These are phyloP conservation scores for Paramecium octaurelia DNA, from an alignment of 73 alveolate species.

Conservation along the genomic window DNA sequence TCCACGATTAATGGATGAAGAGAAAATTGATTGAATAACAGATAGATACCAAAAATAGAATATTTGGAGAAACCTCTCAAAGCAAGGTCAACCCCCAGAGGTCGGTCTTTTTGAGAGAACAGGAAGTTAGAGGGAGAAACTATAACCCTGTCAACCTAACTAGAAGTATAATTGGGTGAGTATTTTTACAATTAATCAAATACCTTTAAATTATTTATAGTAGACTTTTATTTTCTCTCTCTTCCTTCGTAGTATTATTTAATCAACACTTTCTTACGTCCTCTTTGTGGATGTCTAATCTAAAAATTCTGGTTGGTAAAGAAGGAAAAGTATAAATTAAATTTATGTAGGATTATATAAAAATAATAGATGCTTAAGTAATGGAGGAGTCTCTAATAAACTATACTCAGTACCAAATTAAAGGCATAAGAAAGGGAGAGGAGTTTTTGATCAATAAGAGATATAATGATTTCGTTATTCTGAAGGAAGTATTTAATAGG, in stretches of 20 bases:
- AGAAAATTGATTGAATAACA: neutral
- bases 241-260: neutral
- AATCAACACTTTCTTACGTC: neutral
- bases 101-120: neutral
- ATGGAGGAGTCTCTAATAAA: neutral
- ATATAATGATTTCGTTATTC: neutral
- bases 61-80: neutral
- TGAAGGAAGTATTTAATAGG: neutral
- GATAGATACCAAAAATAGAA: neutral
- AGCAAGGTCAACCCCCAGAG: neutral
- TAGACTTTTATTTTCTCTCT: neutral
- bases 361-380: neutral
- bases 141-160: neutral
- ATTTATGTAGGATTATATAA: neutral
- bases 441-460: neutral
- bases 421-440: neutral
- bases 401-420: neutral
- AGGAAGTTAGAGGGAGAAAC: constrained; percentile 9
- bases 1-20: neutral
- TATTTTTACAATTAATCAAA: neutral
- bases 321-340: neutral
- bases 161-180: neutral
- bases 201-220: neutral
- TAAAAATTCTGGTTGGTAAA: no score
- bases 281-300: neutral